These are phyloP conservation scores for Mucor lusitanicus DNA, from an alignment of 371 early-diverging fungal genomes.

Conservation along the genomic window DNA sequence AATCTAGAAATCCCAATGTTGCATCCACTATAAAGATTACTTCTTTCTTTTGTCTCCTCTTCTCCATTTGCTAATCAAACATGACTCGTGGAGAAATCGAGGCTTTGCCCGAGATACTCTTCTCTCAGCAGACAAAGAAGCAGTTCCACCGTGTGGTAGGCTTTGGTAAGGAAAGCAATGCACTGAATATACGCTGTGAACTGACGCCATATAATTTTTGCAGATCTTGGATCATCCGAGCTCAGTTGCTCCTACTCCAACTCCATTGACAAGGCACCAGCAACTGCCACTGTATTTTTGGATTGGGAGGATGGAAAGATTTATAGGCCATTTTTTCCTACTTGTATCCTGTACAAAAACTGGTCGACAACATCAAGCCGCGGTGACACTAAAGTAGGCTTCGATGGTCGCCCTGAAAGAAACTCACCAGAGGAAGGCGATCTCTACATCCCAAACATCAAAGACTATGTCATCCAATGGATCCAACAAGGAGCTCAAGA, in stretches of 20 bases:
- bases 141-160: background rate
- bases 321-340: background rate
- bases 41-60: background rate
- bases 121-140: background rate
- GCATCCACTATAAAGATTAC: background rate
- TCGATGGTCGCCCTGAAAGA: background rate
- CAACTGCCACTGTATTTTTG: background rate
- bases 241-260: background rate
- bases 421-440: background rate
- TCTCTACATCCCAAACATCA: background rate
- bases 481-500: background rate
- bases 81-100: background rate
- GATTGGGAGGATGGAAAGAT: background rate
- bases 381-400: background rate
- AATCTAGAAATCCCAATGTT: background rate
- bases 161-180: background rate
- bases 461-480: background rate
- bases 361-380: background rate
- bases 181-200: background rate
- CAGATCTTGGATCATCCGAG: background rate
- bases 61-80: background rate
- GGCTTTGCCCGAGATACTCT: background rate
- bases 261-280: background rate
- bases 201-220: background rate
- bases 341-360: background rate